Evolutionary conservation across 805 yeast species (phyloP), one percentile per base, ranked within the genome.

Genomic region (Barnettozyma vustinii): DNA sequence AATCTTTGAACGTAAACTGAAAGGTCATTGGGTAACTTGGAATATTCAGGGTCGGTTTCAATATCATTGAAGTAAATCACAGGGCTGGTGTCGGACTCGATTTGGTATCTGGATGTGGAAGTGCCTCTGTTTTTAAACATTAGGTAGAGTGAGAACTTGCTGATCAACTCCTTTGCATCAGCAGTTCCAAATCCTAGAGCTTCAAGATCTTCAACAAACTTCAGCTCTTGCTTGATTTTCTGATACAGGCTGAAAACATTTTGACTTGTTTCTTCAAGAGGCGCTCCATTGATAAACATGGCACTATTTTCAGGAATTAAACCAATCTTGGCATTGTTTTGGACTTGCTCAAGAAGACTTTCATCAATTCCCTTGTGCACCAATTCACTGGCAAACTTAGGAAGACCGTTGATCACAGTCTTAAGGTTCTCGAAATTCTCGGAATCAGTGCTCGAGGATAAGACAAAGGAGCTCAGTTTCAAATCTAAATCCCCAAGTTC

Each of bases 31-130:
- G 78, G 60, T 58, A 75, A 75, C 9, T 67, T 62, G 1, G 63
- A 57, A 59, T 87, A 90, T 30, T 69, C 72, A 1, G 62, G 57
- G 59, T 88, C 96, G 0, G 52, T 60, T 55, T 82, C 95, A 6
- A 92, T 68, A 62, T 94, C 86, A 60, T 92, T 94, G 58, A 92
- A 73, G 69, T 81, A 90, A 1, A 85, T 72, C 8, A 90, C 76
- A 0, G 59, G 65, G 56, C 47, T 42, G 26, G 60, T 53, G 50
- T 71, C 70, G 15, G 52, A 48, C 37, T 63, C 50, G 35, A 73
- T 44, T 40, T 53, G 21, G 62, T 59, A 49, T 69, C 74, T 41
- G 25, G 46, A 12, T 39, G 53, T 15, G 36, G 49, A 19, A 45
- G 47, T 6, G 39, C 46, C 41, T 50, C 59, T 43, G 46, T 54